Conservation (phyloP, 2,329 filamentous ascomycete species). For the Rugonectria rugulosa region DNA sequence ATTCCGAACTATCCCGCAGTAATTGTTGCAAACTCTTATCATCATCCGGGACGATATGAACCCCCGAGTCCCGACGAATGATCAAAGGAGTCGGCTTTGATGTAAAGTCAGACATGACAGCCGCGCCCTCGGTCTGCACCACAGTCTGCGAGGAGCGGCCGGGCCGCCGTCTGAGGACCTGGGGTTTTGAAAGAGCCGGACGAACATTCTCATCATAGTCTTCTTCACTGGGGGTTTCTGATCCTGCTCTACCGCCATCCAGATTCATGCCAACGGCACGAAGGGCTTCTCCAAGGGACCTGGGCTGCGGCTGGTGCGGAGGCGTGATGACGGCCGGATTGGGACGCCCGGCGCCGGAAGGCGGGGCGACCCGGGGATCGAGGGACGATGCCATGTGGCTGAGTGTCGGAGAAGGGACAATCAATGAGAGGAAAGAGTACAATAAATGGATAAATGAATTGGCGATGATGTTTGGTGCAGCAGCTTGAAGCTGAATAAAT, state of each 20-base stretch:
- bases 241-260: conserved; percentile 35
- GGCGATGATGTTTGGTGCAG: background rate
- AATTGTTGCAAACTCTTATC: conserved; percentile 41
- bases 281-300: conserved; percentile 41
- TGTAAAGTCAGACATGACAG: conserved; percentile 18
- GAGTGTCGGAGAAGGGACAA: background rate
- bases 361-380: conserved; percentile 12
- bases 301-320: conserved; percentile 22
- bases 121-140: conserved; percentile 6
- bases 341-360: conserved; percentile 8
- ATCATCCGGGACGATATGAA: conserved; percentile 40
- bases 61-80: conserved; percentile 31
- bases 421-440: background rate
- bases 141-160: background rate
- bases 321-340: conserved; percentile 8
- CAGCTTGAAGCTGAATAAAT: background rate
- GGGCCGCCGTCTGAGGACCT: conserved; percentile 28
- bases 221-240: conserved; percentile 54
- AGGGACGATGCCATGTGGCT: conserved; percentile 23
- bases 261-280: conserved; percentile 34
- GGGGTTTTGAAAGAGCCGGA: conserved; percentile 33
- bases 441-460: background rate
- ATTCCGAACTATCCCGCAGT: conserved; percentile 35
- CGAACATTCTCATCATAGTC: conserved; percentile 52
- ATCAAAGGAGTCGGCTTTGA: background rate